Evolutionary conservation across 352 stramenopile species (phyloP).

Genomic region (Globisporangium abappressorium): DNA sequence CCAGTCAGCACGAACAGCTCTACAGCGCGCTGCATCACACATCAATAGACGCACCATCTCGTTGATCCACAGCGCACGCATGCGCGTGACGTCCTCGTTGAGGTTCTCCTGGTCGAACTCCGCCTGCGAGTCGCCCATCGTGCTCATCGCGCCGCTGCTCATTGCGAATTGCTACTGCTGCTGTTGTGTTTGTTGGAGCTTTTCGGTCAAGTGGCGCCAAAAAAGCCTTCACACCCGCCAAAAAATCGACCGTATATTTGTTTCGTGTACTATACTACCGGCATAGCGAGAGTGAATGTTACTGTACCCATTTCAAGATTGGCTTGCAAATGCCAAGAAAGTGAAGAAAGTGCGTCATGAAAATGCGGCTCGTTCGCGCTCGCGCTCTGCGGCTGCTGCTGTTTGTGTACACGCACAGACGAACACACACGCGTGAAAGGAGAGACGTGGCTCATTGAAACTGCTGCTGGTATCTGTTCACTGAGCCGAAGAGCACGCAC

Average conservation of each 20-base stretch:
- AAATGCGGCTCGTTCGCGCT: background rate
- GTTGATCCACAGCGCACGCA: slow-evolving; percentile 78
- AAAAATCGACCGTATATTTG: background rate
- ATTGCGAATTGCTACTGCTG: background rate
- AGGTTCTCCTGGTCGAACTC: slow-evolving; percentile 67
- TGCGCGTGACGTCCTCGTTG: slow-evolving; percentile 76
- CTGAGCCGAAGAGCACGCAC: background rate
- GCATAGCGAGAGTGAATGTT: background rate
- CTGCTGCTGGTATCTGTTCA: background rate
- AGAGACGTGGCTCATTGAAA: background rate
- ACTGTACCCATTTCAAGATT: background rate
- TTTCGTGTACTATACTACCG: background rate
- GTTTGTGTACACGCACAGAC: background rate
- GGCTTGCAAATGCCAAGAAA: background rate
- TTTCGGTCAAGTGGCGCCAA: background rate
- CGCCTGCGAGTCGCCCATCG: slow-evolving; percentile 22
- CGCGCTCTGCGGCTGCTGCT: background rate
- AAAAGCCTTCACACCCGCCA: background rate
- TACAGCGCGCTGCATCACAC: background rate
- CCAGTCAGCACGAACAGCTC: background rate
- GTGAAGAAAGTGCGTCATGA: background rate
- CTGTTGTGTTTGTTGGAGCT: background rate
- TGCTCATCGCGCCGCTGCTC: slow-evolving; percentile 12
- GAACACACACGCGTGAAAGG: background rate
- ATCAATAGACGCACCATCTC: slow-evolving; percentile 49